Evolutionary conservation across 345 rosid species (phyloP).

Genomic region (Arabidopsis thaliana): TAIR10.1 NC_003074.8:22498501-22499000

Average conservation of each 20-base stretch:
- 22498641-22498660: neutral
- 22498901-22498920: too few species aligned
- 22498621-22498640: slow-evolving; percentile 15
- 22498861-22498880: too few species aligned
- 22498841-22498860: too few species aligned
- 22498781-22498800: too few species aligned
- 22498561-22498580: slow-evolving; percentile 31
- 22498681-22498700: neutral
- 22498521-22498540: slow-evolving; percentile 30
- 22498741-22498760: too few species aligned
- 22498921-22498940: neutral
- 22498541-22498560: slow-evolving; percentile 46
- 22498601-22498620: slow-evolving; percentile 8
- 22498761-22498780: too few species aligned
- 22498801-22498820: too few species aligned
- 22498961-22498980: neutral
- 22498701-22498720: neutral
- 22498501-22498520: slow-evolving; percentile 30
- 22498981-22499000: neutral
- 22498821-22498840: too few species aligned
- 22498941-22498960: neutral
- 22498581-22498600: slow-evolving; percentile 29
- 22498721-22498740: too few species aligned
- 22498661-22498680: neutral
- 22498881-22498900: neutral